A percentile compares a stretch with the other conserved stretches of the same genome.
phyloP scores from a whole-genome alignment of 208 protist genomes.

The Acanthamoeba lenticulata region DNA sequence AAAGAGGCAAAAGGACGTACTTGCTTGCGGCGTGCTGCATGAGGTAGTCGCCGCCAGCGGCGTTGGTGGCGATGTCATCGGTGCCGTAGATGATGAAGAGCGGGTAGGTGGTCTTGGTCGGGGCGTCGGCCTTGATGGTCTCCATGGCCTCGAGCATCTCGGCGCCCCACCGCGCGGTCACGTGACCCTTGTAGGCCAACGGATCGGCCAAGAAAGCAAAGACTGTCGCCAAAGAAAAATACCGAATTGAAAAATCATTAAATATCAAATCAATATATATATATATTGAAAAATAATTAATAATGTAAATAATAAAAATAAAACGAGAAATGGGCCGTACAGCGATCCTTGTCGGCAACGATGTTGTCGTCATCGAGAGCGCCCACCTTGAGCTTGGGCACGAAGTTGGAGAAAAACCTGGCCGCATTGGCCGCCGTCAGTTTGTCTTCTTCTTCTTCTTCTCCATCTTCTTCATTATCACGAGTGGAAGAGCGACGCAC shows the following conservation, averaged over 20 bases:
- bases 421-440: not conserved
- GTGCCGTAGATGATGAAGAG: slow-evolving; percentile 30
- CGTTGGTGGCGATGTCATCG: slow-evolving; percentile 20
- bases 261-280: not conserved
- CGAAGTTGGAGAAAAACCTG: not conserved
- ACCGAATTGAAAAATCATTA: not conserved
- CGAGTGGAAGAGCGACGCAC: not conserved
- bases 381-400: not conserved
- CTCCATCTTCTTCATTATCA: not conserved
- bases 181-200: slow-evolving; percentile 48
- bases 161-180: slow-evolving; percentile 15
- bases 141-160: slow-evolving; percentile 28
- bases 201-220: slow-evolving; percentile 29
- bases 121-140: slow-evolving; percentile 1
- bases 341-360: not conserved
- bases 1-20: not conserved
- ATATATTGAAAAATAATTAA: not conserved
- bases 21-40: not conserved
- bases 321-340: not conserved
- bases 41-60: slow-evolving; percentile 16
- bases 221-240: too few relatives aligned
- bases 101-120: slow-evolving; percentile 54
- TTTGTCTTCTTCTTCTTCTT: not conserved
- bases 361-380: not conserved
- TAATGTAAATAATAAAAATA: not conserved